phyloP scores from a whole-genome alignment of 73 alveolate species.

The Paramecium biaurelia region DNA sequence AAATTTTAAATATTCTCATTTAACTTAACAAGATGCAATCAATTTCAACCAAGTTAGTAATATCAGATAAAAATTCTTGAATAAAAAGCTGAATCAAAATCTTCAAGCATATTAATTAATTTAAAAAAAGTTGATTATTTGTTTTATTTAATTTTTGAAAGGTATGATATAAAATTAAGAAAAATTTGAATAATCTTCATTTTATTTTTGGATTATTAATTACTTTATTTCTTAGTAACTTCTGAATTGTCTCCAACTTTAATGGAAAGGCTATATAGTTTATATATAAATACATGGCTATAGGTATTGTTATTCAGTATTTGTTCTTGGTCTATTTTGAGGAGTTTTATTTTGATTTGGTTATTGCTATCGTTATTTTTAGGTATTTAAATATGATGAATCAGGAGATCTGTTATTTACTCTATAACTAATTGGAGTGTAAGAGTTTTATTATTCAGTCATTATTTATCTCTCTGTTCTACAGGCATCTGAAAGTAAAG shows the following conservation, averaged over 20 bases:
- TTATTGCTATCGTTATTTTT: neutral
- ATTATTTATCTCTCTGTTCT: neutral
- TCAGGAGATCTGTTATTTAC: conserved; percentile 39
- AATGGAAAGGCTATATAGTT: neutral
- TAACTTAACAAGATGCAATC: too few species aligned
- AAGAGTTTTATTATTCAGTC: neutral
- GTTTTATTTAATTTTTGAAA: neutral
- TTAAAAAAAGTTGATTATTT: neutral
- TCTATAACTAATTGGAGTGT: conserved; percentile 7
- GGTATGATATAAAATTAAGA: neutral
- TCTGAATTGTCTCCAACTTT: conserved; percentile 28
- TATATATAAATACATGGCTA: neutral
- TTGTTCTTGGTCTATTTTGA: conserved; percentile 23
- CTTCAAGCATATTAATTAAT: too few species aligned
- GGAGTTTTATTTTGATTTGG: conserved; percentile 19
- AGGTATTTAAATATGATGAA: neutral
- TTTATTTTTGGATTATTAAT: neutral
- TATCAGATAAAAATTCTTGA: too few species aligned
- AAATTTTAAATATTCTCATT: too few species aligned
- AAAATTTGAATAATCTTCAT: neutral
- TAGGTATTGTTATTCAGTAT: neutral
- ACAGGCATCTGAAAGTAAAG: neutral
- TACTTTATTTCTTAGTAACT: neutral
- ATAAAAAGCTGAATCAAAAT: too few species aligned
- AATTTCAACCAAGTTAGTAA: too few species aligned